Percentiles rank a stretch among this genome's conserved stretches.
Evolutionary conservation across 2,329 filamentous ascomycete species (phyloP).

Genomic region (Penicillium paneum): DNA sequence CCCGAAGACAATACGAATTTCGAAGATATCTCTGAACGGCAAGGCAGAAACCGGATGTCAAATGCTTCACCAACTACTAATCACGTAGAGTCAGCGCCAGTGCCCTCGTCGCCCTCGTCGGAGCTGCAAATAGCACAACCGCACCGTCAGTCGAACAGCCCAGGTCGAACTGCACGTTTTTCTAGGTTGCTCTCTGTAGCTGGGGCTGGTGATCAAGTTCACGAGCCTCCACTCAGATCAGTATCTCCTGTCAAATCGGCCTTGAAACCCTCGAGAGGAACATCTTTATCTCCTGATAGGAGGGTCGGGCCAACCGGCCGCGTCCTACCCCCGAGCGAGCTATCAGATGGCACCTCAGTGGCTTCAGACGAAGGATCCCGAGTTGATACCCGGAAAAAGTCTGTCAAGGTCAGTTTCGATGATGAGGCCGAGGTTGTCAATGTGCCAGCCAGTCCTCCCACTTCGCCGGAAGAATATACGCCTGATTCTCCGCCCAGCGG

Average conservation of each 20-base stretch:
- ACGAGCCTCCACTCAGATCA: slow-evolving; percentile 58
- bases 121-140: slow-evolving; percentile 14
- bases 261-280: slow-evolving; percentile 55
- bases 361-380: slow-evolving; percentile 45
- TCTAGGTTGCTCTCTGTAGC: slow-evolving; percentile 51
- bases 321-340: slow-evolving; percentile 47
- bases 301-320: slow-evolving; percentile 21
- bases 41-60: slow-evolving; percentile 1
- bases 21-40: background rate
- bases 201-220: slow-evolving; percentile 47
- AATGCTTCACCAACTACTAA: slow-evolving; percentile 12
- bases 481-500: slow-evolving; percentile 33
- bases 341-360: slow-evolving; percentile 55
- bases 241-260: slow-evolving; percentile 62
- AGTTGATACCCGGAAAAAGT: slow-evolving; percentile 50
- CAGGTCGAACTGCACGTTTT: slow-evolving; percentile 57
- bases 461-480: slow-evolving; percentile 39
- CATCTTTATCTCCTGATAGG: slow-evolving; percentile 37
- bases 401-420: slow-evolving; percentile 66
- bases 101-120: slow-evolving; percentile 16
- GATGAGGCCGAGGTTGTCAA: slow-evolving; percentile 53
- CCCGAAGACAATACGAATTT: background rate
- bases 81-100: slow-evolving; percentile 17
- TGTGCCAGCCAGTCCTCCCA: slow-evolving; percentile 41
- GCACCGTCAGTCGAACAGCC: slow-evolving; percentile 42